Evolutionary conservation across 2,329 filamentous ascomycete genomes (phyloP).

Genomic region (Magnaporthales sp.): DNA sequence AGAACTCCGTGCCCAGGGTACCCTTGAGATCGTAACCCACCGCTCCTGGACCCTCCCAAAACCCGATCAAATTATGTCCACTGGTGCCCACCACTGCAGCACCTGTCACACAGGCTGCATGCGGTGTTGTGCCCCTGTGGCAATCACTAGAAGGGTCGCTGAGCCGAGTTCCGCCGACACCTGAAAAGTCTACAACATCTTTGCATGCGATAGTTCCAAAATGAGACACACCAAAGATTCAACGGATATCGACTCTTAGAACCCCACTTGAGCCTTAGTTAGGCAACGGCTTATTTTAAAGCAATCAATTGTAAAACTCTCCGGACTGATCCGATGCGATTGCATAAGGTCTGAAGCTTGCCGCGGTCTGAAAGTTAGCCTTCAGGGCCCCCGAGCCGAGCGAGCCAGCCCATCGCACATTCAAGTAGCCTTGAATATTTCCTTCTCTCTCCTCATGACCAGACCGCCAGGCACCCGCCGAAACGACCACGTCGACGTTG

Average conservation of each 20-base stretch:
- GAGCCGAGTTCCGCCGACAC: background rate
- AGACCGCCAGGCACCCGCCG: background rate
- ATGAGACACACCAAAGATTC: background rate
- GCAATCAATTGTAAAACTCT: background rate
- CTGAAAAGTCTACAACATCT: background rate
- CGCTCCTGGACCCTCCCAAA: background rate
- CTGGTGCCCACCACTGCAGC: background rate
- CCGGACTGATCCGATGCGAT: background rate
- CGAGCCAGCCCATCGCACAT: background rate
- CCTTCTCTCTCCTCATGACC: background rate
- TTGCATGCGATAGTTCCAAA: background rate
- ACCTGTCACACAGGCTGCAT: background rate
- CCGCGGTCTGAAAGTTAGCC: conserved; percentile 1
- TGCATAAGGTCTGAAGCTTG: background rate
- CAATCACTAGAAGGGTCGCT: background rate
- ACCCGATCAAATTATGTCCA: background rate
- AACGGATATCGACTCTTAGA: background rate
- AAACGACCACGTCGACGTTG: conserved; percentile 10
- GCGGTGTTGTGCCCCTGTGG: background rate
- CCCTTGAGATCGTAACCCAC: background rate
- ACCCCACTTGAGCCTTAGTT: background rate
- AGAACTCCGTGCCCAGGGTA: background rate
- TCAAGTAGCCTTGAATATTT: conserved; percentile 5
- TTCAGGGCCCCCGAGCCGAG: background rate
- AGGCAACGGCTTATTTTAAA: background rate